A percentile compares a stretch with the other conserved stretches of the same genome.
phyloP scores from a whole-genome alignment of 805 yeast genomes.

The Teunomyces aglyptinius region DNA sequence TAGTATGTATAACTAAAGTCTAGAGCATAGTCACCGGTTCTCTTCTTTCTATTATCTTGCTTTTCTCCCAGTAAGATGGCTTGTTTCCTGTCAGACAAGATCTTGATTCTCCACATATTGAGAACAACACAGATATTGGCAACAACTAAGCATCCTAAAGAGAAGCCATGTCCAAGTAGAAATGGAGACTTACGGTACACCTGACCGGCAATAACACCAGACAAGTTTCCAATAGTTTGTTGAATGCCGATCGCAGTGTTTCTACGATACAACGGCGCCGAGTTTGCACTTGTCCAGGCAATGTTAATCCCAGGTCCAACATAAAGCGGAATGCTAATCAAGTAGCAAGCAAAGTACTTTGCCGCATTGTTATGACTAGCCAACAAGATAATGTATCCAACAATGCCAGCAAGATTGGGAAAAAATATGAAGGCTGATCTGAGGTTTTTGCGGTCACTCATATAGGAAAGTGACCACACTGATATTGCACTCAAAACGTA shows the following conservation, averaged over 20 bases:
- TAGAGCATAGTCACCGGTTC: slow-evolving; percentile 21
- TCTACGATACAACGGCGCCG: slow-evolving; percentile 42
- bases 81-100: slow-evolving; percentile 8
- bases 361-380: slow-evolving; percentile 26
- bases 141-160: slow-evolving; percentile 32
- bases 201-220: slow-evolving; percentile 47
- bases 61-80: slow-evolving; percentile 17
- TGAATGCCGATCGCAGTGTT: slow-evolving; percentile 42
- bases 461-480: slow-evolving; percentile 19
- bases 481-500: slow-evolving; percentile 31
- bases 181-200: slow-evolving; percentile 41
- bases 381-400: slow-evolving; percentile 34
- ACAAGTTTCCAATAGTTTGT: slow-evolving; percentile 43
- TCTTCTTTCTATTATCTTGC: slow-evolving; percentile 14
- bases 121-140: slow-evolving; percentile 15
- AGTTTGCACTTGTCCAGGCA: slow-evolving; percentile 44
- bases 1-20: slow-evolving; percentile 19
- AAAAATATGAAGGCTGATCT: slow-evolving; percentile 31
- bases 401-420: slow-evolving; percentile 22
- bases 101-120: slow-evolving; percentile 13
- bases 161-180: slow-evolving; percentile 37
- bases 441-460: slow-evolving; percentile 25
- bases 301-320: slow-evolving; percentile 38
- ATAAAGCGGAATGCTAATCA: slow-evolving; percentile 36
- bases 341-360: slow-evolving; percentile 35